phyloP scores from a whole-genome alignment of 2,329 filamentous ascomycete genomes.

The Aspergillus phoenicis region DNA sequence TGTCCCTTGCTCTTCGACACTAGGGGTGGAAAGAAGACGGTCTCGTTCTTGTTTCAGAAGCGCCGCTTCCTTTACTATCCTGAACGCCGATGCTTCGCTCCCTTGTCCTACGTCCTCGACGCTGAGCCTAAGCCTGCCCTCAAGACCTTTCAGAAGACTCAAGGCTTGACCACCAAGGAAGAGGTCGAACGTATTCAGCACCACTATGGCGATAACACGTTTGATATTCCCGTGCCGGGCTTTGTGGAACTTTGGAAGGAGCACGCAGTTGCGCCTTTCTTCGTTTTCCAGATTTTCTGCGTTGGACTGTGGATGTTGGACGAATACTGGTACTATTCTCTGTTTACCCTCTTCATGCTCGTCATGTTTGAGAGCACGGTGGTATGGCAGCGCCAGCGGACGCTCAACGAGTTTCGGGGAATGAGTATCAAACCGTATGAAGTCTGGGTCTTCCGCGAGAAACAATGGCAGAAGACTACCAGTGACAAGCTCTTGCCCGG shows the following conservation, averaged over 20 bases:
- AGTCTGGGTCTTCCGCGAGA: conserved; percentile 83
- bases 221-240: conserved; percentile 95
- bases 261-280: conserved; percentile 97
- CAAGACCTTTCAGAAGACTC: conserved; percentile 74
- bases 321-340: conserved; percentile 99
- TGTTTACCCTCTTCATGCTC: conserved; percentile 98
- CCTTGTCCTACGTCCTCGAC: conserved; percentile 82
- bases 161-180: conserved; percentile 71
- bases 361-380: conserved; percentile 97
- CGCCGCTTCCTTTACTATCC: conserved; percentile 86
- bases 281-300: conserved; percentile 98
- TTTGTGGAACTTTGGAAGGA: conserved; percentile 97
- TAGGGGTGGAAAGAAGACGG: conserved; percentile 70
- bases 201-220: conserved; percentile 93
- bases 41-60: conserved; percentile 97
- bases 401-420: conserved; percentile 91
- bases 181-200: conserved; percentile 80
- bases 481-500: conserved; percentile 93
- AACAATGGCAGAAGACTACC: conserved; percentile 83
- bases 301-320: conserved; percentile 98
- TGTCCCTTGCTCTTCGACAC: conserved; percentile 78
- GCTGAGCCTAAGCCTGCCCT: conserved; percentile 79
- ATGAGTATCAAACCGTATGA: conserved; percentile 99
- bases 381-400: conserved; percentile 97
- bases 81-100: conserved; percentile 73